Evolutionary conservation across 225 moss, liverwort and hornwort species (phyloP).

Genomic region (Sphagnum tenellum): DNA sequence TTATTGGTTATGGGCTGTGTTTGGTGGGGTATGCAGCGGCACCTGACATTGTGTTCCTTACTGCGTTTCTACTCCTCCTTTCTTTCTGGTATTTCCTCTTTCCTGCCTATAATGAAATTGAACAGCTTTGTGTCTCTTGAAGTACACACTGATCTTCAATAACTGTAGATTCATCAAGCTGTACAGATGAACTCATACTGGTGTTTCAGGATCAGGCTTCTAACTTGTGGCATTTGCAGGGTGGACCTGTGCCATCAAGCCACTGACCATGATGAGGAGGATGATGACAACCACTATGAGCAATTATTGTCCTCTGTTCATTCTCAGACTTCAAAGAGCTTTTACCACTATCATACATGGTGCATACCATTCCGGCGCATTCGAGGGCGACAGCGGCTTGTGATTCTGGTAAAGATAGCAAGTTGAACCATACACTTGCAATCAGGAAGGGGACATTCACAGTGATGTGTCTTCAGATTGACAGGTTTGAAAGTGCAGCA

Average conservation of each 20-base stretch:
- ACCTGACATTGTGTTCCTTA: conserved; percentile 76
- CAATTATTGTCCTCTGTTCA: conserved; percentile 16
- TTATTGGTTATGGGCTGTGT: too few relatives aligned
- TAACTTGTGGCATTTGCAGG: conserved; percentile 24
- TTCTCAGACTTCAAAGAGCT: conserved; percentile 14
- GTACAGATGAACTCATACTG: too few relatives aligned
- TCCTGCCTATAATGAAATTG: too few relatives aligned
- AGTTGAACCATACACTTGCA: too few relatives aligned
- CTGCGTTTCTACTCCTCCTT: conserved; percentile 77
- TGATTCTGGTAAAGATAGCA: conserved; percentile 48
- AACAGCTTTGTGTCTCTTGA: too few relatives aligned
- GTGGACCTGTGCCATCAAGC: conserved; percentile 93
- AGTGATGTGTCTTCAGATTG: too few relatives aligned
- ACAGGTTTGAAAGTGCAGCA: too few relatives aligned
- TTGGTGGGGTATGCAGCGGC: conserved; percentile 44
- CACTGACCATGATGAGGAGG: conserved; percentile 59
- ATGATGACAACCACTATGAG: conserved; percentile 68
- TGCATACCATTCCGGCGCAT: conserved; percentile 36
- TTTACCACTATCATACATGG: conserved; percentile 35
- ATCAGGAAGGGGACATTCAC: too few relatives aligned
- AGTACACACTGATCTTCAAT: too few relatives aligned
- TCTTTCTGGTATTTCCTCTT: conserved; percentile 64
- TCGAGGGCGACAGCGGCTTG: conserved; percentile 49
- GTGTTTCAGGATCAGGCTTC: not conserved
- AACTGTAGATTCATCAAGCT: too few relatives aligned